These are phyloP conservation scores for Helotiales sp. DNA, from an alignment of 2,329 filamentous ascomycete genomes.

Conservation along the genomic window DNA sequence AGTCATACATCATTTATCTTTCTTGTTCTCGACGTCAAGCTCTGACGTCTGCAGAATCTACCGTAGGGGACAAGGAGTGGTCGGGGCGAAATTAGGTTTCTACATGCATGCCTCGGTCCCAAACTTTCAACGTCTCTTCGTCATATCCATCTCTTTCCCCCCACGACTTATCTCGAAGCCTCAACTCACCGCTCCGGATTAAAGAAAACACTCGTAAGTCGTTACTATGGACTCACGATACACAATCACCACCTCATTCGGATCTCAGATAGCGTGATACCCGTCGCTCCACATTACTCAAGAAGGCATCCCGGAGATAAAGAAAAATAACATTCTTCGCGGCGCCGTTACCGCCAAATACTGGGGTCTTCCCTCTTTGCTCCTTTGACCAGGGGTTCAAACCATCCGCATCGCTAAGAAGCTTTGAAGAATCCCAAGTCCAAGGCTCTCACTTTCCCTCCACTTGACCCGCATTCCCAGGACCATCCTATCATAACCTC, in stretches of 20 bases:
- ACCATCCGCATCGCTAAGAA: not conserved
- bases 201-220: not conserved
- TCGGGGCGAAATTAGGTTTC: too few species aligned
- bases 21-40: too few species aligned
- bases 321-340: not conserved
- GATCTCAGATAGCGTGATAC: not conserved
- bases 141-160: not conserved
- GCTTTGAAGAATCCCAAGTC: not conserved
- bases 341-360: not conserved
- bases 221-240: not conserved
- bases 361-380: not conserved
- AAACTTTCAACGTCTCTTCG: too few species aligned
- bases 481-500: too few species aligned
- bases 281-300: too few species aligned
- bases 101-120: too few species aligned
- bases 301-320: too few species aligned
- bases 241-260: not conserved
- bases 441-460: too few species aligned
- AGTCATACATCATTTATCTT: too few species aligned
- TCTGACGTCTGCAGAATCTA: too few species aligned
- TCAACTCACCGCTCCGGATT: not conserved
- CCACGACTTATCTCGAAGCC: not conserved
- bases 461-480: too few species aligned
- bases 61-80: too few species aligned
- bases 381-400: not conserved